Conservation (phyloP, 2,329 filamentous ascomycete genomes). For the Didymella pomorum region DNA sequence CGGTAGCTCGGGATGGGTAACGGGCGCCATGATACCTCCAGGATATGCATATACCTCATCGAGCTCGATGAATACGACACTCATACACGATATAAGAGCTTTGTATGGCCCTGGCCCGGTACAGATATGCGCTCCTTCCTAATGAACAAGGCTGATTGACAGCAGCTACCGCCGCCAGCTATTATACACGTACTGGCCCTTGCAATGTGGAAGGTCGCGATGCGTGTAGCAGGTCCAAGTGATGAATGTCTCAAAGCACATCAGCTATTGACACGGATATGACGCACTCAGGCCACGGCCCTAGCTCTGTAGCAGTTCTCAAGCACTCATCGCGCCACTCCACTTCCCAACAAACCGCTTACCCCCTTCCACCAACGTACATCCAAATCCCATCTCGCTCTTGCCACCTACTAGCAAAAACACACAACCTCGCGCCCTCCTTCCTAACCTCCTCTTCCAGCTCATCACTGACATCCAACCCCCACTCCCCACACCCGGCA, state of each 20-base stretch:
- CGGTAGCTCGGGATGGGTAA: not conserved
- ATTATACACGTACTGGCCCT: not conserved
- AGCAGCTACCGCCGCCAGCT: not conserved
- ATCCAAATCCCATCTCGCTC: slow-evolving; percentile 13
- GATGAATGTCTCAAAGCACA: not conserved
- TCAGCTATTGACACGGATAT: not conserved
- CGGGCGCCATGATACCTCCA: not conserved
- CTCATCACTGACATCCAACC: slow-evolving; percentile 15
- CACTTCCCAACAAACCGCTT: too few relatives aligned
- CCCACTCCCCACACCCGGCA: slow-evolving; percentile 14
- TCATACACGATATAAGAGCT: not conserved
- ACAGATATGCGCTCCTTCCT: not conserved
- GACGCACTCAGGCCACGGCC: too few relatives aligned
- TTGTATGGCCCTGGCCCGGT: not conserved
- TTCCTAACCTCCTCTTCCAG: not conserved
- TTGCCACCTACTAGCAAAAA: slow-evolving; percentile 14
- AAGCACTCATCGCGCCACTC: too few relatives aligned
- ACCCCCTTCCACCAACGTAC: slow-evolving; percentile 6
- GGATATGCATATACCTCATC: not conserved
- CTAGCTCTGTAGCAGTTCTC: too few relatives aligned
- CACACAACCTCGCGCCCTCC: slow-evolving; percentile 3
- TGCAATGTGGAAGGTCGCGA: not conserved
- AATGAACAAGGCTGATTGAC: not conserved
- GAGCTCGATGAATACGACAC: not conserved
- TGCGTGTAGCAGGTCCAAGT: not conserved